Evolutionary conservation across 768 basidiomycete genomes (phyloP).

Genomic region (Podaxis rugospora): DNA sequence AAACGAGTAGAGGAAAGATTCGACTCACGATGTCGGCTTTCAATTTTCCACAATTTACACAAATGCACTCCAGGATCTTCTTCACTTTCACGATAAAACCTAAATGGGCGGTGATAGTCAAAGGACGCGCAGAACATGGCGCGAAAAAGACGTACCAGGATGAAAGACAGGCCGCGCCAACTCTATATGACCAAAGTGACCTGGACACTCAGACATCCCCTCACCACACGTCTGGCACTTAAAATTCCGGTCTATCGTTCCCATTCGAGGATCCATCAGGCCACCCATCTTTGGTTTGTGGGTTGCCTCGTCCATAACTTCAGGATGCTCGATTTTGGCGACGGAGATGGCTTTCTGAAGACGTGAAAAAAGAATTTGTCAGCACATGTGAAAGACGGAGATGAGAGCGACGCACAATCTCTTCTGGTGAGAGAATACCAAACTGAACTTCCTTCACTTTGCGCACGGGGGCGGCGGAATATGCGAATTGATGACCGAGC

Average conservation of each 20-base stretch:
- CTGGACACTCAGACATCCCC: conserved; percentile 99
- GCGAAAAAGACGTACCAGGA: conserved; percentile 58
- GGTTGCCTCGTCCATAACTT: conserved; percentile 95
- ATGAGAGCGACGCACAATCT: conserved; percentile 69
- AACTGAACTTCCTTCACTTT: conserved; percentile 98
- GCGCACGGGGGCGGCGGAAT: conserved; percentile 90
- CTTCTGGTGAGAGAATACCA: conserved; percentile 97
- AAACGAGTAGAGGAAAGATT: conserved; percentile 86
- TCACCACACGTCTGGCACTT: conserved; percentile 99
- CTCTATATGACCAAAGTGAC: conserved; percentile 99
- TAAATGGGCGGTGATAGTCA: conserved; percentile 10
- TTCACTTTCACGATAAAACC: conserved; percentile 99
- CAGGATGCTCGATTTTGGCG: conserved; percentile 96
- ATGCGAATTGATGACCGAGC: conserved; percentile 89
- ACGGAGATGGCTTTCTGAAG: conserved; percentile 96
- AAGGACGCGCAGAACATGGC: neutral
- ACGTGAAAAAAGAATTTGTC: conserved; percentile 17
- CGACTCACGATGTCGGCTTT: conserved; percentile 97
- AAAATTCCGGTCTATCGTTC: conserved; percentile 95
- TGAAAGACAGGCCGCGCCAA: conserved; percentile 96
- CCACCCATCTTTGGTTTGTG: conserved; percentile 90
- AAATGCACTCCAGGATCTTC: conserved; percentile 98
- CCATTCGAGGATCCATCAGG: conserved; percentile 97
- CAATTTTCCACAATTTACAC: conserved; percentile 96
- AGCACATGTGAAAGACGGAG: conserved; percentile 2